phyloP scores from a whole-genome alignment of 768 basidiomycete species.

The Agrocybe pediades region DNA sequence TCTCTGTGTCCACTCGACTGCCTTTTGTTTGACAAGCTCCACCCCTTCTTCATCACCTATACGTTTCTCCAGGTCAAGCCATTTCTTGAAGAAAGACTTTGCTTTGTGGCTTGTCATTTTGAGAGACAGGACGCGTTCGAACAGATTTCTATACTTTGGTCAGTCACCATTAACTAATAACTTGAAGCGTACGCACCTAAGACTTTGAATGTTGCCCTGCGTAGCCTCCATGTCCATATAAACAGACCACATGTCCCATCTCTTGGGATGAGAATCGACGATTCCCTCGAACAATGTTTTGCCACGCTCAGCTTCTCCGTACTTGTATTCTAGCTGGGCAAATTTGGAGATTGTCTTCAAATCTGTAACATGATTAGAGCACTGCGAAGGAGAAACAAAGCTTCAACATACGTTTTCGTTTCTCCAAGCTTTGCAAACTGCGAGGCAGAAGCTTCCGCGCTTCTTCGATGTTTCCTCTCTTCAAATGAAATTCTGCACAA shows the following conservation, averaged over 20 bases:
- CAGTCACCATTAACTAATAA: not conserved
- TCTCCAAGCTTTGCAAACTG: conserved; percentile 87
- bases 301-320: conserved; percentile 92
- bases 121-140: conserved; percentile 76
- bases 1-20: conserved; percentile 87
- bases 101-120: conserved; percentile 97
- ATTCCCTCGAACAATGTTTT: conserved; percentile 97
- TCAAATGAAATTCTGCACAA: conserved; percentile 83
- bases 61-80: conserved; percentile 85
- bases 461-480: conserved; percentile 70
- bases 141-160: conserved; percentile 62
- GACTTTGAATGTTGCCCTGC: conserved; percentile 74
- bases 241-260: conserved; percentile 93
- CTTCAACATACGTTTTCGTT: conserved; percentile 80
- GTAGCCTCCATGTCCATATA: conserved; percentile 96
- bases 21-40: conserved; percentile 80
- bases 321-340: conserved; percentile 92
- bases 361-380: conserved; percentile 48
- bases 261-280: conserved; percentile 91
- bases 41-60: conserved; percentile 88
- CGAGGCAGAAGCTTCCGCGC: conserved; percentile 87
- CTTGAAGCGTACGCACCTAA: conserved; percentile 52
- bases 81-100: conserved; percentile 99
- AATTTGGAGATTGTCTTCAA: conserved; percentile 95
- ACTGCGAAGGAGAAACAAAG: not conserved